These are phyloP conservation scores for Herpetomonas samuelpessoai DNA, from an alignment of 208 protist genomes.

Conservation along the genomic window DNA sequence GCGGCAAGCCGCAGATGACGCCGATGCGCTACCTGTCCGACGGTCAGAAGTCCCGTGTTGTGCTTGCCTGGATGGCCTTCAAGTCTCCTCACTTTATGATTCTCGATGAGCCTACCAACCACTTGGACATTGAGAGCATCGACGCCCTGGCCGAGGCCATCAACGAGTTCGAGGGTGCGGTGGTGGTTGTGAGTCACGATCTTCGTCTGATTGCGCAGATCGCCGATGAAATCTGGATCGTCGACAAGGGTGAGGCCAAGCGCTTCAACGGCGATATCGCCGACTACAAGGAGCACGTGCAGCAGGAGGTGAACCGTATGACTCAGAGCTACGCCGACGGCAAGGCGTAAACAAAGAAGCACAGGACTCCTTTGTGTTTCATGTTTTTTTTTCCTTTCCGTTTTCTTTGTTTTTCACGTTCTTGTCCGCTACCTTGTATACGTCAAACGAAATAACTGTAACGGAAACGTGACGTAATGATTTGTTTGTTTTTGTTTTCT, in stretches of 20 bases:
- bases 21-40: conserved; percentile 94
- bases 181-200: conserved; percentile 97
- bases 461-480: neutral
- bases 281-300: conserved; percentile 92
- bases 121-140: conserved; percentile 97
- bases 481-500: neutral
- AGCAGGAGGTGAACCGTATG: conserved; percentile 82
- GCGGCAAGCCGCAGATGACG: conserved; percentile 84
- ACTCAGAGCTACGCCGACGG: conserved; percentile 55
- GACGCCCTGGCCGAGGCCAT: conserved; percentile 94
- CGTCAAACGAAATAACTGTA: conserved; percentile 1
- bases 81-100: conserved; percentile 95
- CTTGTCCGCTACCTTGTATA: neutral
- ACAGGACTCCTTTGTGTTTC: conserved; percentile 1
- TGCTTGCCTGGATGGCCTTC: conserved; percentile 95
- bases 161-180: conserved; percentile 91
- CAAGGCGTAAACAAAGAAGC: conserved; percentile 28
- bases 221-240: conserved; percentile 96
- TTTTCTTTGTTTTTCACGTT: neutral
- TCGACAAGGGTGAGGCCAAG: conserved; percentile 84
- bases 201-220: conserved; percentile 95
- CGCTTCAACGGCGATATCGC: conserved; percentile 90
- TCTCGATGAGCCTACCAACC: conserved; percentile 98
- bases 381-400: neutral
- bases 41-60: conserved; percentile 97